phyloP scores from a whole-genome alignment of 2,329 filamentous ascomycete genomes.

The Aspergillus melleus region DNA sequence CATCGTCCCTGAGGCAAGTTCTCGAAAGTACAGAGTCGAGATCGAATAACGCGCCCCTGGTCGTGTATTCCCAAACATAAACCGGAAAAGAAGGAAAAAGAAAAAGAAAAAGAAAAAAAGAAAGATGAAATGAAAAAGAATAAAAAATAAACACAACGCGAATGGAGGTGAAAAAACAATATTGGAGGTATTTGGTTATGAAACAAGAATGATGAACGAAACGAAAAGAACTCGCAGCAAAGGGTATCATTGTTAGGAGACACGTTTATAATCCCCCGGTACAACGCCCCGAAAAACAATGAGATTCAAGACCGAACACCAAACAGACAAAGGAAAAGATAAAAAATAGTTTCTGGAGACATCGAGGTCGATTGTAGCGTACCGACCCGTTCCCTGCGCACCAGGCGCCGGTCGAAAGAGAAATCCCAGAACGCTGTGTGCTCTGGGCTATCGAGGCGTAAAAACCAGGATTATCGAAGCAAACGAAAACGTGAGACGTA shows the following conservation, averaged over 20 bases:
- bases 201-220: constrained; percentile 17
- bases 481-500: background rate
- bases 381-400: constrained; percentile 12
- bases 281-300: constrained; percentile 31
- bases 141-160: background rate
- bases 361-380: background rate
- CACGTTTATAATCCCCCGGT: constrained; percentile 43
- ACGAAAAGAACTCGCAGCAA: constrained; percentile 15
- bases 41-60: constrained; percentile 11
- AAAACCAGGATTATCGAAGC: background rate
- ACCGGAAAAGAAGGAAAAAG: background rate
- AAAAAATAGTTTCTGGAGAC: background rate
- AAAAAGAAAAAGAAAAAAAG: background rate
- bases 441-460: background rate
- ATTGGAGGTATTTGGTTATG: constrained; percentile 20
- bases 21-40: constrained; percentile 14
- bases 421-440: background rate
- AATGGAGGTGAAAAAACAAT: constrained; percentile 1
- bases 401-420: constrained; percentile 18
- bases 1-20: constrained; percentile 21
- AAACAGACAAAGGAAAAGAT: constrained; percentile 8
- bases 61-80: constrained; percentile 14
- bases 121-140: background rate
- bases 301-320: constrained; percentile 13
- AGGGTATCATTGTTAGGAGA: constrained; percentile 44